Base-by-base conservation (phyloP, 257 asterid genomes). In the Fraxinus quadrangulata region DNA sequence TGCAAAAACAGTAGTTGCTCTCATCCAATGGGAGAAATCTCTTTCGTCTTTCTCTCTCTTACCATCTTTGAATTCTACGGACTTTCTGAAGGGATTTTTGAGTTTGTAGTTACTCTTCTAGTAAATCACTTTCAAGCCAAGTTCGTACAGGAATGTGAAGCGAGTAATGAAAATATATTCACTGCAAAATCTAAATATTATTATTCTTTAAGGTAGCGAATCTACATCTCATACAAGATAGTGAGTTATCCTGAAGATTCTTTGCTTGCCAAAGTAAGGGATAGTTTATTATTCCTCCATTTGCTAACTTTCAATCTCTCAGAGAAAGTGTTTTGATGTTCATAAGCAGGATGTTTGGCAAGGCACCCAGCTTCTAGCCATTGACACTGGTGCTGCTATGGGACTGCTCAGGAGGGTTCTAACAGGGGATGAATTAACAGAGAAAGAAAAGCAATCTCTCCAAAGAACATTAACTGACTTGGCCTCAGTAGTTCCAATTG, bases 331-430 rank as follows among this genome's bases (percentile, higher is more conserved):
- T 59, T 68, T 40, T 39, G 34, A 13, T 73, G 70, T 77, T 49
- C 70, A 51, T 77, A 72, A 47, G 82, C 96, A 96, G 99, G 97
- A 96, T 83, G 97, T 96, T 81, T 85, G 89, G 87, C 97, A 96
- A 87, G 99, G 99, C 73, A 93, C 98, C 75, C 99, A 96, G 89
- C 98, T 96, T 85, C 97, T 96, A 72, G 99, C 98, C 40, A 87
- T 93, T 51, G 99, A 96, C 78, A 91, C 89, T 81, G 94, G 79
- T 82, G 99, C 98, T 76, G 97, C 99, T 79, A 7, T 83, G 85
- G 97, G 83, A 77, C 88, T 93, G 73, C 92, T 96, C 16, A 88
- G 88, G 82, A 87, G 97, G 89, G 83, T 83, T 74, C 80, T 96
- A 56, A 89, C 84, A 74, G 92, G 99, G 74, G 99, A 96, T 85